Percentiles rank a stretch among this genome's conserved stretches.
These are phyloP conservation scores for Rhamnella rubrinervis DNA, from an alignment of 331 rosid species.

Conservation along the genomic window DNA sequence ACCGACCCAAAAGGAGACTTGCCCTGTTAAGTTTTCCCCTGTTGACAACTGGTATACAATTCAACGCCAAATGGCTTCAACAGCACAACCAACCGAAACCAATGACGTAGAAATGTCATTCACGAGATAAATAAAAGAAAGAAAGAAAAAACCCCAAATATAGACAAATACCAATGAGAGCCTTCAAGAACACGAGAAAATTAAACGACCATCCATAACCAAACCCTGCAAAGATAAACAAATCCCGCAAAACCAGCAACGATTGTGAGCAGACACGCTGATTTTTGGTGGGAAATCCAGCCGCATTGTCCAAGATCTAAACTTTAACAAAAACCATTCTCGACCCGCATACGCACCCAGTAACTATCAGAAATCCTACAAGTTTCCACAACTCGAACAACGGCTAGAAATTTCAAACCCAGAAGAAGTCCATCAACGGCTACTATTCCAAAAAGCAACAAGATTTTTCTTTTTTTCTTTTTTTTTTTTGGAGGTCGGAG, in stretches of 20 bases:
- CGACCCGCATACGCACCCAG: background rate
- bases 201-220: background rate
- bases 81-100: conserved; percentile 12
- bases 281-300: conserved; percentile 1
- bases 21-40: conserved; percentile 7
- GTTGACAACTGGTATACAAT: background rate
- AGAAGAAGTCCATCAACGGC: conserved; percentile 7
- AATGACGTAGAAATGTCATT: no score
- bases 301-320: background rate
- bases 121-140: background rate
- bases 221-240: conserved; percentile 12
- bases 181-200: background rate
- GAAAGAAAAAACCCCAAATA: background rate
- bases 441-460: background rate
- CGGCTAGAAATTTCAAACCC: background rate
- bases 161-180: background rate
- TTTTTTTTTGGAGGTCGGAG: no score
- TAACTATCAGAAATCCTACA: background rate
- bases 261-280: background rate
- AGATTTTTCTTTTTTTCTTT: no score
- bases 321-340: background rate
- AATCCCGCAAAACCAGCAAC: background rate
- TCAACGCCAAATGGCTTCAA: conserved; percentile 14
- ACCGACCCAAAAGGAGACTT: conserved; percentile 40
- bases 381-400: background rate